phyloP scores from a whole-genome alignment of 176 grass and related monocot genomes.

The Oryza meridionalis region DNA sequence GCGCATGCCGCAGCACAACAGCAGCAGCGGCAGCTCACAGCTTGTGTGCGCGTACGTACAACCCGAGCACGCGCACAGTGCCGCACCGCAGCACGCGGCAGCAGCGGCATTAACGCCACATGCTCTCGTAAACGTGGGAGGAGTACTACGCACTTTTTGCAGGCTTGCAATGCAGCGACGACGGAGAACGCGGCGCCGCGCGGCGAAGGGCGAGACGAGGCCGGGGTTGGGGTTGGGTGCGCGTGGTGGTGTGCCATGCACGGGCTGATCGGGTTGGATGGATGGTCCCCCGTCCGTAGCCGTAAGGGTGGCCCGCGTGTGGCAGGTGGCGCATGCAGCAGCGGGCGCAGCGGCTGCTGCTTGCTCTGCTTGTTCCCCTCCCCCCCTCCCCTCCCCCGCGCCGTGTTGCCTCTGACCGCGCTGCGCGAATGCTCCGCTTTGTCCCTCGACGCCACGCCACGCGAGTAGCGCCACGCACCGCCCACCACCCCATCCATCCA shows the following conservation, averaged over 20 bases:
- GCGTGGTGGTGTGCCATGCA: no score
- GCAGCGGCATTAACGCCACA: background rate
- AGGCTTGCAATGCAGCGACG: no score
- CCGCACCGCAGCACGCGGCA: no score
- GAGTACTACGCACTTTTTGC: no score
- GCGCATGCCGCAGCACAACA: background rate
- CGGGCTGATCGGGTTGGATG: no score
- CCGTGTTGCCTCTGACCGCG: slow-evolving; percentile 9
- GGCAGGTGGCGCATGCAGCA: background rate
- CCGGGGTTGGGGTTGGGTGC: no score
- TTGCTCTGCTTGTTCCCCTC: no score
- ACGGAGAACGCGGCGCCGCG: background rate
- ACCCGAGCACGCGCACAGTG: background rate
- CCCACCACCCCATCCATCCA: background rate
- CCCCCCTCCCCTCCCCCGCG: no score
- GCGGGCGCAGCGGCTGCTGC: background rate
- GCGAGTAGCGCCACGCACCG: background rate
- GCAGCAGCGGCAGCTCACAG: background rate
- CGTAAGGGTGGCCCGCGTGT: background rate
- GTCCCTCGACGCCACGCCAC: slow-evolving; percentile 20
- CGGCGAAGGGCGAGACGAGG: no score
- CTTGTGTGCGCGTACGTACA: background rate
- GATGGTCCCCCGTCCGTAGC: background rate
- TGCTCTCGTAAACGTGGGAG: background rate
- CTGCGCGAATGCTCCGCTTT: slow-evolving; percentile 57